Base-by-base conservation (phyloP, 805 yeast genomes). In the Pichia pseudocactophila region DNA sequence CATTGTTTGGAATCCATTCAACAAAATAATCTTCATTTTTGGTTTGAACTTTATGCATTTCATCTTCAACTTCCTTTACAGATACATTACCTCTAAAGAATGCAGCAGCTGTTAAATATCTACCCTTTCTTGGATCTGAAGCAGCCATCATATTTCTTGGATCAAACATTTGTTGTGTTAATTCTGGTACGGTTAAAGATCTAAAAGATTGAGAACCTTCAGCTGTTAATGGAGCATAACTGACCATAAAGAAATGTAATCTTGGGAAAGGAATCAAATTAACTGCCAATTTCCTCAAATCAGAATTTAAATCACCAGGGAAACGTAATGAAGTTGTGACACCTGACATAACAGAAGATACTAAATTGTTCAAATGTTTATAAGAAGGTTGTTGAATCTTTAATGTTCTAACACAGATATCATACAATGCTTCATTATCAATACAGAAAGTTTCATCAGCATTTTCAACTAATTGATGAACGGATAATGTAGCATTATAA, bases 101-200 rank as follows among this genome's bases (percentile, higher is more conserved):
- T 15, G 96, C 89, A 30, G 96, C 95, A 44, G 86, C 95, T 9
- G 96, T 85, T 62, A 88, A 71, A 66, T 88, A 88, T 62, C 94
- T 77, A 53, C 96, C 96, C 61, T 80, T 80, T 68, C 81, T 74
- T 53, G 96, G 95, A 65, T 88, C 89, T 17, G 90, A 76, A 37
- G 94, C 96, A 32, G 96, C 95, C 96, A 88, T 88, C 92, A 88
- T 84, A 66, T 86, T 88, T 63, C 78, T 82, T 43, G 95, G 74
- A 62, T 87, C 95, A 59, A 88, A 87, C 81, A 88, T 77, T 68
- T 88, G 96, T 68, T 85, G 95, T 37, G 96, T 85, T 57, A 88
- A 76, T 67, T 88, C 96, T 32, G 92, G 90, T 38, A 88, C 96
- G 34, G 88, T 76, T 56, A 84, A 72, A 28, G 88, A 77, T 66